These are phyloP conservation scores for Cladosporium sp. DNA, from an alignment of 2,329 filamentous ascomycete genomes.

Conservation along the genomic window DNA sequence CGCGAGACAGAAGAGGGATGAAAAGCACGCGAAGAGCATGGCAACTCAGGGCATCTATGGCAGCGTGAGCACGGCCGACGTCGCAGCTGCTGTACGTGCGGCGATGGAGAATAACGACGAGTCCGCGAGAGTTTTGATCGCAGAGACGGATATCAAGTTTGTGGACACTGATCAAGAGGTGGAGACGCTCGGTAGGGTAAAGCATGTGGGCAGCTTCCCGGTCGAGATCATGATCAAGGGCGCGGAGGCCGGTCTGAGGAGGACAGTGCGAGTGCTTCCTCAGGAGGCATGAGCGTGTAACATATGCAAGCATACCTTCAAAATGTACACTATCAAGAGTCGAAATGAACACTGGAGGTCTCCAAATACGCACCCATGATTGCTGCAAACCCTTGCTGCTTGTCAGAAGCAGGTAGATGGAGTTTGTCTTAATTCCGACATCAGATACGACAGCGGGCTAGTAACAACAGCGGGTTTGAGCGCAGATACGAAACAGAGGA, in stretches of 20 bases:
- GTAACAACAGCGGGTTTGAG: too few species aligned
- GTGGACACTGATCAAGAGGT: conserved; percentile 34
- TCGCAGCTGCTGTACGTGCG: conserved; percentile 43
- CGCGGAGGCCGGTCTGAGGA: conserved; percentile 35
- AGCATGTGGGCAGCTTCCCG: conserved; percentile 47
- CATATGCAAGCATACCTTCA: conserved; percentile 5
- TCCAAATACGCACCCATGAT: too few species aligned
- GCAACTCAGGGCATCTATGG: conserved; percentile 42
- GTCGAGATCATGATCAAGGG: conserved; percentile 48
- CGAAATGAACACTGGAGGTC: too few species aligned
- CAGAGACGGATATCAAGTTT: conserved; percentile 47
- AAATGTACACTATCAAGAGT: conserved; percentile 4
- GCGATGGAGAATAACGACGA: conserved; percentile 47
- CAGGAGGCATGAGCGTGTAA: conserved; percentile 23
- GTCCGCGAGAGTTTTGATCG: conserved; percentile 44
- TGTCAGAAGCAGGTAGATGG: too few species aligned
- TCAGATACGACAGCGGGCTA: too few species aligned
- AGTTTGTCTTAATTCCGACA: too few species aligned
- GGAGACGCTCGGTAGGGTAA: conserved; percentile 38
- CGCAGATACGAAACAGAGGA: too few species aligned
- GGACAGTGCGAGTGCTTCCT: conserved; percentile 37
- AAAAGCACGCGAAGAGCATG: conserved; percentile 13
- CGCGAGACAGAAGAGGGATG: conserved; percentile 17
- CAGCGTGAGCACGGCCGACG: conserved; percentile 49
- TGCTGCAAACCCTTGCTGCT: too few species aligned